A percentile compares a stretch with the other conserved stretches of the same genome.
Conservation (phyloP, 305 asterid genomes). For the Striga hermonthica region DNA sequence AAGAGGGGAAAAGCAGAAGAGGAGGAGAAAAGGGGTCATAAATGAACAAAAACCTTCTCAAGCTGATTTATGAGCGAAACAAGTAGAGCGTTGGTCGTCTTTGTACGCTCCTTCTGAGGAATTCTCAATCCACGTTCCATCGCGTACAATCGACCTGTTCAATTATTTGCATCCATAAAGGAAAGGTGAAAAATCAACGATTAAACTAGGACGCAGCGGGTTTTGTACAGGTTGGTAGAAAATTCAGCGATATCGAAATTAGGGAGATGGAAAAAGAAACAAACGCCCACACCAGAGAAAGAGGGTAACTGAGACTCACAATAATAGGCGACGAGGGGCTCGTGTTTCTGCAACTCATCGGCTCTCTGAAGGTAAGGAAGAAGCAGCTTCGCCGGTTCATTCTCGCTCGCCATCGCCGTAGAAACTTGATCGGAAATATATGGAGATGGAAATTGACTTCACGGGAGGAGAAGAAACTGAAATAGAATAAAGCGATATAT, state of each 20-base stretch:
- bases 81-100: slow-evolving; percentile 68
- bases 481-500: too few relatives aligned
- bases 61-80: slow-evolving; percentile 81
- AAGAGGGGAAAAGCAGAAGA: background rate
- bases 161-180: background rate
- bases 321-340: slow-evolving; percentile 77
- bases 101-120: slow-evolving; percentile 76
- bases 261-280: slow-evolving; percentile 9
- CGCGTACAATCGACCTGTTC: slow-evolving; percentile 82
- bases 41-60: slow-evolving; percentile 57
- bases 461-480: too few relatives aligned
- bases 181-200: background rate
- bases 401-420: slow-evolving; percentile 49
- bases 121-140: slow-evolving; percentile 90
- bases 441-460: too few relatives aligned
- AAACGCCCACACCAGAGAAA: background rate
- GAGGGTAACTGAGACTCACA: slow-evolving; percentile 37
- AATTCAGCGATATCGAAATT: background rate
- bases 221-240: background rate
- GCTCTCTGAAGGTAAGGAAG: slow-evolving; percentile 78
- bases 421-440: background rate
- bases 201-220: background rate
- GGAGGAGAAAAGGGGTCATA: background rate
- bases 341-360: slow-evolving; percentile 78
- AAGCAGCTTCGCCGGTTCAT: slow-evolving; percentile 65